Base-by-base conservation (phyloP, 805 yeast species). In the Metschnikowia lachancei region DNA sequence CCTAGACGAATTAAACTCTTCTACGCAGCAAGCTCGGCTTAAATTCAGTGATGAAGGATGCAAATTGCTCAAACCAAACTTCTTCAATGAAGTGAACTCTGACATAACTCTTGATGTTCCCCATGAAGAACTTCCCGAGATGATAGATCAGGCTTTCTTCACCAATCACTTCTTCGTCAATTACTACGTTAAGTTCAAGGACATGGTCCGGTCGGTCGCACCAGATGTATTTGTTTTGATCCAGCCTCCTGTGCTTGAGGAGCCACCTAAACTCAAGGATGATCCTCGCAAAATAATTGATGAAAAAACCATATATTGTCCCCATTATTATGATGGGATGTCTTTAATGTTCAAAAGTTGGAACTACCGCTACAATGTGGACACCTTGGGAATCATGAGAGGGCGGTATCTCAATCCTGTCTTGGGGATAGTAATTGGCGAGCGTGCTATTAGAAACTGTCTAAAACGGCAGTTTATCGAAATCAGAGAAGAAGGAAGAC, bases 251-350 rank as follows among this genome's bases (percentile, higher is more conserved):
- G 94, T 87, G 1, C 69, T 91, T 50, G 84, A 81, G 55, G 59
- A 76, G 3, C 96, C 97, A 0, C 97, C 97, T 2, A 61, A 65
- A 10, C 63, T 87, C 50, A 74, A 73, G 48, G 75, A 74, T 11
- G 74, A 78, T 35, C 61, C 67, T 1, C 60, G 74, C 11, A 61
- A 70, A 3, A 60, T 82, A n/a, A 60, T 85, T 12, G 94, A 86
- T 57, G 61, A 70, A 1, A 77, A 76, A 41, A 83, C 92, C 0
- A 81, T 86, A 1, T 83, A 83, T 56, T 82, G 95, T 16, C 94
- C 95, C 2, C 99, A 92, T 65, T 92, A 84, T 63, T 92, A 92
- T 62, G 99, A 92, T 63, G 99, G 98, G 0, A 77, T 92, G 82
- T 86, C 97, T 1, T 69, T 92, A 31, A 83, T 94, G 91, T 85